phyloP scores from a whole-genome alignment of 345 rosid species.

The Brassica carinata region DNA sequence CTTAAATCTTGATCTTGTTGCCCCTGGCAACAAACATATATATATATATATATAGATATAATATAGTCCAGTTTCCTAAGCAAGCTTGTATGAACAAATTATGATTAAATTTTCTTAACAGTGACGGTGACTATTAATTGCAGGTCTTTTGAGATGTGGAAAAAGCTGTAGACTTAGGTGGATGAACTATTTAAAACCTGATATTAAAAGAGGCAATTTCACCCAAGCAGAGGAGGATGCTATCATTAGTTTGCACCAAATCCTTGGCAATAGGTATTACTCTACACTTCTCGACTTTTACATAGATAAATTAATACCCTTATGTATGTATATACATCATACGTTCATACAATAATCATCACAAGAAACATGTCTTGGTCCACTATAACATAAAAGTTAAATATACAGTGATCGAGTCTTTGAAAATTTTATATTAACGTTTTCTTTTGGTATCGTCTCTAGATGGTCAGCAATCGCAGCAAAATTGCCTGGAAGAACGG shows the following conservation, averaged over 20 bases:
- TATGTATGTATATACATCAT: neutral
- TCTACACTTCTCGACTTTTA: neutral
- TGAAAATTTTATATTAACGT: slow-evolving; percentile 8
- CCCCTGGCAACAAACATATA: no score
- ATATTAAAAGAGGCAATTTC: slow-evolving; percentile 86
- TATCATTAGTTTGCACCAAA: slow-evolving; percentile 64
- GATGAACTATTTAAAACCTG: slow-evolving; percentile 79
- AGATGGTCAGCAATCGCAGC: slow-evolving; percentile 95
- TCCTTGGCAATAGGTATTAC: slow-evolving; percentile 64
- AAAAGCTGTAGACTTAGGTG: slow-evolving; percentile 82
- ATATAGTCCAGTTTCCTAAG: neutral
- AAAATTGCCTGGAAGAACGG: slow-evolving; percentile 81
- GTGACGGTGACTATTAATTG: neutral
- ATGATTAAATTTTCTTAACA: neutral
- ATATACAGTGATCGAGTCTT: neutral
- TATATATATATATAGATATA: neutral
- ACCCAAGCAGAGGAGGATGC: slow-evolving; percentile 72
- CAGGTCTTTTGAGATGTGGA: slow-evolving; percentile 78
- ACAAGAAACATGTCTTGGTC: slow-evolving; percentile 27
- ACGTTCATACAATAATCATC: slow-evolving; percentile 36
- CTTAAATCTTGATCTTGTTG: no score
- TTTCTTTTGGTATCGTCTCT: slow-evolving; percentile 7
- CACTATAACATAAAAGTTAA: neutral
- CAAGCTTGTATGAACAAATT: neutral
- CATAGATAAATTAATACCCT: neutral